Evolutionary conservation across 2,329 filamentous ascomycete genomes (phyloP).

Genomic region (Microsporum canis): DNA sequence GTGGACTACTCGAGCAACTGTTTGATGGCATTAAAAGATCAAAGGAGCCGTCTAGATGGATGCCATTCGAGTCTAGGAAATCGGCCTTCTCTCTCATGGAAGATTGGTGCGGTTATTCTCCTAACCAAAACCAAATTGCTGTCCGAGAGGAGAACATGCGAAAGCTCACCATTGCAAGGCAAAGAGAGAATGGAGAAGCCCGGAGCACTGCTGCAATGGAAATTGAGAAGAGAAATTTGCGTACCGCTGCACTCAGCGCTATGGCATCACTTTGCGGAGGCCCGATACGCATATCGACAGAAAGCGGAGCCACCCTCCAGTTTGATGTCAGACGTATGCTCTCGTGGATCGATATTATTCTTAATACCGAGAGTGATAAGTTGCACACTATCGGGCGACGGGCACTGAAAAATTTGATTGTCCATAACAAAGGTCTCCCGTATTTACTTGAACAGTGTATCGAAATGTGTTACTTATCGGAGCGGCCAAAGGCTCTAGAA

Average conservation of each 20-base stretch:
- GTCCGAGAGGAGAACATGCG: conserved; percentile 79
- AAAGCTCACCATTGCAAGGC: conserved; percentile 69
- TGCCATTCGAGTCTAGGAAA: conserved; percentile 92
- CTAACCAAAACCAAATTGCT: conserved; percentile 72
- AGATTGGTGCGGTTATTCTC: conserved; percentile 96
- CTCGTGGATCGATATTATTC: conserved; percentile 90
- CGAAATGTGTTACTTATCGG: conserved; percentile 75
- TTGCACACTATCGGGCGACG: conserved; percentile 82
- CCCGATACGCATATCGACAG: conserved; percentile 75
- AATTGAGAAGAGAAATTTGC: conserved; percentile 87
- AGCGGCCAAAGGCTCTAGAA: conserved; percentile 70
- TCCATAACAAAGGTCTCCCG: conserved; percentile 78
- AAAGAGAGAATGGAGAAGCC: conserved; percentile 59
- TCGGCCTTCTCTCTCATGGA: conserved; percentile 96
- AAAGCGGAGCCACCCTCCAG: conserved; percentile 74
- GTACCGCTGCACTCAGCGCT: conserved; percentile 80
- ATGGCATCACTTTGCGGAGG: conserved; percentile 86
- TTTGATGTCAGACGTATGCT: conserved; percentile 91
- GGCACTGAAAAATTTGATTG: conserved; percentile 77
- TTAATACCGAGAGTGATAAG: conserved; percentile 80
- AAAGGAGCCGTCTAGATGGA: conserved; percentile 78
- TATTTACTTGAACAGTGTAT: conserved; percentile 84
- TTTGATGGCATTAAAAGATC: conserved; percentile 85
- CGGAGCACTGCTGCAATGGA: conserved; percentile 80
- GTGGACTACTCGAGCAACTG: conserved; percentile 80